These are phyloP conservation scores for Drechslerella dactyloides DNA, from an alignment of 2,329 filamentous ascomycete species.

Conservation along the genomic window DNA sequence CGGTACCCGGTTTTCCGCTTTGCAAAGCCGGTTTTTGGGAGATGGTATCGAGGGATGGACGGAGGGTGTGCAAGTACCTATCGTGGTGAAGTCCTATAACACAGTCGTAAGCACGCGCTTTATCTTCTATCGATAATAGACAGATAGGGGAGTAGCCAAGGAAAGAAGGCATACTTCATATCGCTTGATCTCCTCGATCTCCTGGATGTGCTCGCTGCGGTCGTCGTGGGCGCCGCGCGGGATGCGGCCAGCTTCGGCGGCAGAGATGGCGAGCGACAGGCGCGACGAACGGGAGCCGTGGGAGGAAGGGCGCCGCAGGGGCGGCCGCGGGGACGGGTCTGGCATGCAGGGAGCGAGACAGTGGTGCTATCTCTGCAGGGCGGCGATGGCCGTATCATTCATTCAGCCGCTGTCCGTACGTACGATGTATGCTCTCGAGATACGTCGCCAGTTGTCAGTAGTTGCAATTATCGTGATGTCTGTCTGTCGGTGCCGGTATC, in stretches of 20 bases:
- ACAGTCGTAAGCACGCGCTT: background rate
- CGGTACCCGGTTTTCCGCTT: conserved; percentile 23
- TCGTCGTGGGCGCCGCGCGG: conserved; percentile 59
- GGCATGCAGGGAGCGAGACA: conserved; percentile 33
- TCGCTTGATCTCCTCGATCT: conserved; percentile 96
- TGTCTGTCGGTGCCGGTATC: too few species aligned
- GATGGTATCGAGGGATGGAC: background rate
- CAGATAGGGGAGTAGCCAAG: background rate
- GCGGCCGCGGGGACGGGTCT: conserved; percentile 47
- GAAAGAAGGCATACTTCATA: conserved; percentile 71
- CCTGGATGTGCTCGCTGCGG: conserved; percentile 73
- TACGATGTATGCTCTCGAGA: too few species aligned
- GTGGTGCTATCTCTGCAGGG: conserved; percentile 10
- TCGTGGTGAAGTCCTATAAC: conserved; percentile 87
- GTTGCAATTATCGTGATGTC: too few species aligned
- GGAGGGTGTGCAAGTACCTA: conserved; percentile 63
- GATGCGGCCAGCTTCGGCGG: conserved; percentile 65
- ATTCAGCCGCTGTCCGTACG: background rate
- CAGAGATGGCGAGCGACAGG: conserved; percentile 71
- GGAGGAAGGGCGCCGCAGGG: conserved; percentile 34
- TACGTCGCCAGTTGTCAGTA: too few species aligned
- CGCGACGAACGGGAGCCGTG: conserved; percentile 62
- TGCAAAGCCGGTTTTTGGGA: conserved; percentile 11
- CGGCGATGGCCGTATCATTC: conserved; percentile 18
- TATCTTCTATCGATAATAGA: too few species aligned